A percentile compares a stretch with the other conserved stretches of the same genome.
phyloP scores from a whole-genome alignment of 768 basidiomycete genomes.

The Favolaschia claudopus region DNA sequence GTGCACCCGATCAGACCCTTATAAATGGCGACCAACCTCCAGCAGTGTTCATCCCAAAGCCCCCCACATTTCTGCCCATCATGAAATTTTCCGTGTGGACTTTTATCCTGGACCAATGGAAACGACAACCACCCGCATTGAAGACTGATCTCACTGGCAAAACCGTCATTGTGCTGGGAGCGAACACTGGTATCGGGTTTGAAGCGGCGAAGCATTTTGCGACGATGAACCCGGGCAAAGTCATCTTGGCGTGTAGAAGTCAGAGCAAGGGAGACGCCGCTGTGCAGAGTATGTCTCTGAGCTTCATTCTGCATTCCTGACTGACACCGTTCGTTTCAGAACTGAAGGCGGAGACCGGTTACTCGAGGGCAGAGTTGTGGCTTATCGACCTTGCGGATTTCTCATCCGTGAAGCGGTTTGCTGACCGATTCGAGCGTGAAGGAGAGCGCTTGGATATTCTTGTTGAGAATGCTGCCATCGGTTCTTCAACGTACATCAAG shows the following conservation, averaged over 20 bases:
- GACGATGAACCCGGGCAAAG: slow-evolving; percentile 10
- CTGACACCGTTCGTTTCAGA: slow-evolving; percentile 21
- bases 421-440: slow-evolving; percentile 27
- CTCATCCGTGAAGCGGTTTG: slow-evolving; percentile 36
- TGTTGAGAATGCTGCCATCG: slow-evolving; percentile 18
- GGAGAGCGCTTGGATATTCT: slow-evolving; percentile 17
- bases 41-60: too few relatives aligned
- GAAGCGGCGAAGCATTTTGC: slow-evolving; percentile 18
- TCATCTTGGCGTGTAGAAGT: slow-evolving; percentile 13
- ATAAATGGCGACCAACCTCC: too few relatives aligned
- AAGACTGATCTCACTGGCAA: slow-evolving; percentile 3
- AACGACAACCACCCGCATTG: background rate
- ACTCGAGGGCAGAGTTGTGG: slow-evolving; percentile 36
- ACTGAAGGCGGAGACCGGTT: slow-evolving; percentile 31
- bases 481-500: background rate
- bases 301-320: background rate
- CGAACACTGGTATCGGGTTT: slow-evolving; percentile 15
- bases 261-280: slow-evolving; percentile 12
- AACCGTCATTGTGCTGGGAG: slow-evolving; percentile 11
- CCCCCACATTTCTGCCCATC: background rate
- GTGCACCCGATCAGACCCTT: too few relatives aligned
- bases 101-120: slow-evolving; percentile 3
- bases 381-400: slow-evolving; percentile 38
- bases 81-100: background rate
- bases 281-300: background rate